Base-by-base conservation (phyloP, 1,139 yeast genomes). In the Taphrina flavorubra region DNA sequence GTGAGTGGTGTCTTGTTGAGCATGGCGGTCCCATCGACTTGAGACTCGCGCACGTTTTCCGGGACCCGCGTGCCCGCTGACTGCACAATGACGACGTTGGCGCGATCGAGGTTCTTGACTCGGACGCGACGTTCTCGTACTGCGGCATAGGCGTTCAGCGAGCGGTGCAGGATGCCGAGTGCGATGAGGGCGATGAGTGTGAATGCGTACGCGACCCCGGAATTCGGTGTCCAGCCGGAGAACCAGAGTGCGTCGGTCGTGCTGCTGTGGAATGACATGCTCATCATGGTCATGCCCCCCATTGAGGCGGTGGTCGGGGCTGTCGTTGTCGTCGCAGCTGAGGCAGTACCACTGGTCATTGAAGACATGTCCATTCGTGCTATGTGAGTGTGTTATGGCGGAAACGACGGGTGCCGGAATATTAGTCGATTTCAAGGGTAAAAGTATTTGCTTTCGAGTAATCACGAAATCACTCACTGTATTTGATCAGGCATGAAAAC, bases 141-240 rank as follows among this genome's bases (percentile, higher is more conserved):
- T 2, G 61, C 61, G 18, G 18, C 18, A 46, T 42, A 42, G 47
- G 72, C 74, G 55, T 68, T 58, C 51, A 71, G 46, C 5, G 69
- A 69, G 2, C 75, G 69, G 65, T 68, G 70, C 51, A 73, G 51
- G 51, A 73, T 69, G 46, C 73, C 75, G 39, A 74, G 71, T 25
- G 72, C 71, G 44, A 74, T 66, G 49, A 74, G 70, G 68, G 74
- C 73, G 49, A 74, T 65, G 57, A 76, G 71, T 8, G 76, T 72
- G 34, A 75, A 76, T 25, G 74, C 75, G 68, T 74, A 74, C 49
- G 73, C 73, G 40, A 75, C 76, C n/a, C 58, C 56, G n/a, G 71
- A 64, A 11, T 70, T 57, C 10, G 76, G 76, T 3, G 74, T 72
- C 75, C 76, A 74, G 42, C 70, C 70, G 11, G 49, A 25, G 36